phyloP scores from a whole-genome alignment of 2,329 filamentous ascomycete species.

The Aspergillus sp. region DNA sequence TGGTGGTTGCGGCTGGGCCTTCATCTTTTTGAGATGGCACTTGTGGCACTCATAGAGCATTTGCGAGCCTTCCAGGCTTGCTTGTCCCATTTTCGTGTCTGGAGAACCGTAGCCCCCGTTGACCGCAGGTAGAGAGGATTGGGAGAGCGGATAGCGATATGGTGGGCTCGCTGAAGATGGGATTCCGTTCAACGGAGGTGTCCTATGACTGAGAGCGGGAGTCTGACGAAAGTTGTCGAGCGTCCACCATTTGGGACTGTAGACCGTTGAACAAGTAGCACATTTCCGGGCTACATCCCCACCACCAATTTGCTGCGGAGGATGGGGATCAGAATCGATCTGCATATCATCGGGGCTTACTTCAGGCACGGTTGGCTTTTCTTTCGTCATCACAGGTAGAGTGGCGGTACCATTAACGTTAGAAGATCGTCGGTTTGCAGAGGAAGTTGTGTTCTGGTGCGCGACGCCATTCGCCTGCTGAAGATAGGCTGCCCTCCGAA shows the following conservation, averaged over 20 bases:
- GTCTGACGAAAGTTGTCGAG: slow-evolving; percentile 54
- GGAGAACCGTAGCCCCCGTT: slow-evolving; percentile 29
- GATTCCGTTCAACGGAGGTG: slow-evolving; percentile 34
- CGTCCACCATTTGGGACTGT: slow-evolving; percentile 62
- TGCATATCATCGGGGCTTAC: slow-evolving; percentile 30
- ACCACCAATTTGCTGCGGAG: slow-evolving; percentile 19
- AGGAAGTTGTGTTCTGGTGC: slow-evolving; percentile 25
- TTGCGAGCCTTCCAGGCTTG: slow-evolving; percentile 18
- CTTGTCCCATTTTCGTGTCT: slow-evolving; percentile 20
- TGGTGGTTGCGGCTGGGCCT: slow-evolving; percentile 29
- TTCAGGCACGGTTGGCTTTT: slow-evolving; percentile 26
- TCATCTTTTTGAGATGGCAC: slow-evolving; percentile 56
- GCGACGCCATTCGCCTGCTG: slow-evolving; percentile 40
- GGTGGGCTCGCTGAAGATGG: slow-evolving; percentile 26
- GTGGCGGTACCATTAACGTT: slow-evolving; percentile 45
- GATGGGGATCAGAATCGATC: slow-evolving; percentile 29
- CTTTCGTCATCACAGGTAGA: slow-evolving; percentile 21
- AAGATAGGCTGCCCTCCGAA: slow-evolving; percentile 80
- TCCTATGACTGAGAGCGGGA: slow-evolving; percentile 49
- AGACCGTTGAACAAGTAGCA: slow-evolving; percentile 40
- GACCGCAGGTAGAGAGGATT: slow-evolving; percentile 23
- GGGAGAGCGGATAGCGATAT: slow-evolving; percentile 27
- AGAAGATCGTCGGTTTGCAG: slow-evolving; percentile 57
- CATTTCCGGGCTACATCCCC: slow-evolving; percentile 34
- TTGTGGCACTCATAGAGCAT: slow-evolving; percentile 72